Evolutionary conservation across 768 basidiomycete species (phyloP).

Genomic region (Lyophyllum semitale): DNA sequence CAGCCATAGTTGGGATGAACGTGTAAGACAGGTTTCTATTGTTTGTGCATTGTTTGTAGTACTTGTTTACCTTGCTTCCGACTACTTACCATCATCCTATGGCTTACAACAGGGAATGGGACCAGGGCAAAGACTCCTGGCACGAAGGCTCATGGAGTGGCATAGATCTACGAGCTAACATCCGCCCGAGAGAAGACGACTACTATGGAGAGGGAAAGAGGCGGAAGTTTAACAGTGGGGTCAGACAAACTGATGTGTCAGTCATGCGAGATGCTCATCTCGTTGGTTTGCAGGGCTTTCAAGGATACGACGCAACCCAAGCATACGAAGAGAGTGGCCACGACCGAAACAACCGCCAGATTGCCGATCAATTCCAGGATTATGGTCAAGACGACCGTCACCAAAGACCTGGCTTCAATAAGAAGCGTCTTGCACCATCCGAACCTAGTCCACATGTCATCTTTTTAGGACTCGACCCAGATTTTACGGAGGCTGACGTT

Average conservation of each 20-base stretch:
- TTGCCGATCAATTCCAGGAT: conserved; percentile 44
- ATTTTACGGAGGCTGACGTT: conserved; percentile 93
- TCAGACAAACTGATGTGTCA: background rate
- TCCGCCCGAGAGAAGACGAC: conserved; percentile 68
- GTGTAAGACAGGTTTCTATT: conserved; percentile 25
- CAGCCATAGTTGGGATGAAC: conserved; percentile 53
- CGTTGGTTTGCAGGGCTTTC: conserved; percentile 19
- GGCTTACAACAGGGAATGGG: conserved; percentile 87
- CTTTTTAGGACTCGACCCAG: conserved; percentile 90
- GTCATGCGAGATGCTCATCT: background rate
- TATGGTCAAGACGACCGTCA: conserved; percentile 51
- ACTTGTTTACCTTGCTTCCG: conserved; percentile 39
- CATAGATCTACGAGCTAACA: conserved; percentile 38
- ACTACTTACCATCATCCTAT: conserved; percentile 45
- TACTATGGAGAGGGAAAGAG: conserved; percentile 72
- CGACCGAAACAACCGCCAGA: conserved; percentile 32
- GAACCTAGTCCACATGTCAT: conserved; percentile 93
- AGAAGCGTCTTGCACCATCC: conserved; percentile 81
- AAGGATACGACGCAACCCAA: conserved; percentile 56
- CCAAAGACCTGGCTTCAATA: conserved; percentile 48
- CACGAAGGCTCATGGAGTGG: conserved; percentile 46
- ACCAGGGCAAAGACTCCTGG: conserved; percentile 73
- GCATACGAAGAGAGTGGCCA: conserved; percentile 46
- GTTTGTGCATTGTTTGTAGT: conserved; percentile 34
- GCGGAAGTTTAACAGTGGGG: conserved; percentile 78